These are phyloP conservation scores for Chlorella ohadii DNA, from an alignment of 139 green algal genomes.

Conservation along the genomic window DNA sequence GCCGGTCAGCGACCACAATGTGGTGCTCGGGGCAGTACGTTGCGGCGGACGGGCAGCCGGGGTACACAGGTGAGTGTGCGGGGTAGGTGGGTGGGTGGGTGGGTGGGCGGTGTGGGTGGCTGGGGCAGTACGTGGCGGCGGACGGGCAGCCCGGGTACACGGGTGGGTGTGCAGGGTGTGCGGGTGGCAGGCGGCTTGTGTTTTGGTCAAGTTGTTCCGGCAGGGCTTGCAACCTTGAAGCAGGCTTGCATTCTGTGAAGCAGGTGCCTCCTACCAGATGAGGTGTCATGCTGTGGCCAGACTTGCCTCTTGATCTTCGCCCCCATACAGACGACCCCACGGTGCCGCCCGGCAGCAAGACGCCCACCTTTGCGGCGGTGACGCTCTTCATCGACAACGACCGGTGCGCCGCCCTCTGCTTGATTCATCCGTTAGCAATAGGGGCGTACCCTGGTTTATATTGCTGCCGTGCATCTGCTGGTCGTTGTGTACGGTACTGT, in stretches of 20 bases:
- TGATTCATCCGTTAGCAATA: no score
- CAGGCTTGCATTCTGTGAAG: not conserved
- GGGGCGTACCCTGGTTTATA: no score
- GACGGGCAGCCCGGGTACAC: not conserved
- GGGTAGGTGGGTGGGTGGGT: not conserved
- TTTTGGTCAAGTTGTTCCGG: no score
- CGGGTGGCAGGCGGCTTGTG: no score
- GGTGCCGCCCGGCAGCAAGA: conserved; percentile 81
- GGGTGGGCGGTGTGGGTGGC: no score
- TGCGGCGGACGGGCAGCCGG: conserved; percentile 42
- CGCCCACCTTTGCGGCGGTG: conserved; percentile 91
- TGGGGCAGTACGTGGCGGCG: no score
- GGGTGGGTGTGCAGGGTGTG: not conserved
- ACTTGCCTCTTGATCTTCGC: not conserved
- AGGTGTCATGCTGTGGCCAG: no score
- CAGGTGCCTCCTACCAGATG: no score
- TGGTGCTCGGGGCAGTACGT: conserved; percentile 97
- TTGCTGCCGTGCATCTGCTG: no score
- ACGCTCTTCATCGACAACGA: conserved; percentile 92
- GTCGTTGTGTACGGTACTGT: no score
- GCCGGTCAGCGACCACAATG: conserved; percentile 62
- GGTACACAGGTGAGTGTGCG: conserved; percentile 23
- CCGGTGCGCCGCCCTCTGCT: conserved; percentile 39
- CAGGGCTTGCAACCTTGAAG: no score
- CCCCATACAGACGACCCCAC: conserved; percentile 81